Percentiles rank a stretch among this genome's conserved stretches.
These are phyloP conservation scores for Spencermartinsiella europaea DNA, from an alignment of 805 yeast species.

Conservation along the genomic window DNA sequence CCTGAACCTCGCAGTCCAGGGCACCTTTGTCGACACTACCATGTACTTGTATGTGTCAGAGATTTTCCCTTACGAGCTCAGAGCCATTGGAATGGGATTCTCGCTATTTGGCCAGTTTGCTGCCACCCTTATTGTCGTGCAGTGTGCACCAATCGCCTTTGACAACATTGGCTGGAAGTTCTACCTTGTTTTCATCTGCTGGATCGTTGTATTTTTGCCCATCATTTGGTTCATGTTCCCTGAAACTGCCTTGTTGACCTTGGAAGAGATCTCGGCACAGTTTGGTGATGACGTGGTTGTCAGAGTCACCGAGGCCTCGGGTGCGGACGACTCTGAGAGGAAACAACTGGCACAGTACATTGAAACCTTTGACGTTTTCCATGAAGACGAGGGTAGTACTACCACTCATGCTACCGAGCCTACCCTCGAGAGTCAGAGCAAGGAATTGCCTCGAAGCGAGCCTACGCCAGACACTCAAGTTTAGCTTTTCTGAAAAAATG, in stretches of 20 bases:
- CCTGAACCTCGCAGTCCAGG: constrained; percentile 9
- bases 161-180: constrained; percentile 38
- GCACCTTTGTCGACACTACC: constrained; percentile 10
- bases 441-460: not conserved
- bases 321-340: constrained; percentile 5
- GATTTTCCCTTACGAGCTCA: constrained; percentile 24
- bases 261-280: constrained; percentile 38
- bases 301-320: constrained; percentile 6
- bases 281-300: constrained; percentile 30
- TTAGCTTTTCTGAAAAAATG: not conserved
- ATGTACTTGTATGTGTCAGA: constrained; percentile 12
- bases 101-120: constrained; percentile 18
- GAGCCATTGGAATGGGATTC: constrained; percentile 37
- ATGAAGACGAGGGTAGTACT: not conserved
- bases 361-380: constrained; percentile 3
- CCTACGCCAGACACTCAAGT: not conserved
- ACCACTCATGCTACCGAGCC: not conserved
- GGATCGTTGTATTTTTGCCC: constrained; percentile 8
- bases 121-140: constrained; percentile 24
- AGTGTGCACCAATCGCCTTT: constrained; percentile 33
- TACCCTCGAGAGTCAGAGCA: not conserved
- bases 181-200: constrained; percentile 32
- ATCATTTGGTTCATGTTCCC: constrained; percentile 32
- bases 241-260: constrained; percentile 37
- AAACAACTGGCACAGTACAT: constrained; percentile 5